Base-by-base conservation (phyloP, 352 stramenopile genomes). In the Peronospora destructor region DNA sequence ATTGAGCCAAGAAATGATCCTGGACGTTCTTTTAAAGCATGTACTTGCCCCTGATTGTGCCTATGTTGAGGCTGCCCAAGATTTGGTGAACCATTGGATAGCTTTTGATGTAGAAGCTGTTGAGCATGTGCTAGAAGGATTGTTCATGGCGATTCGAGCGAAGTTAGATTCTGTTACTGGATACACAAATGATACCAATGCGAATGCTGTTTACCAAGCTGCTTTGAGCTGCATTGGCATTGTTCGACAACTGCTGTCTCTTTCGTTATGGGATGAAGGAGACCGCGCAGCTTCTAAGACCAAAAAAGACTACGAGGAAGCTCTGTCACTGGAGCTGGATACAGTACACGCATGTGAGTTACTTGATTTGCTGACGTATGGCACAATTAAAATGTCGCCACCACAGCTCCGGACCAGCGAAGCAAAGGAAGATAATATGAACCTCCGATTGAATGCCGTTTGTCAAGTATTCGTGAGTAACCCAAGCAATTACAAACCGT, bases 401-500 rank as follows among this genome's bases (percentile, higher is more conserved):
- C 39, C 55, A 0, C 26, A 59, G 6, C 38, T 88, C 14, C 70
- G 71, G 0, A 39, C 44, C 0, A 29, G 60, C 0, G 25, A 54
- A n/a, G 6, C 9, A 29, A 36, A 34, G 0, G 19, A 69, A 9
- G 26, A 46, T 26, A 37, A 59, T 19, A 46, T 50, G 10, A 52
- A 45, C n/a, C 41, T 61, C 0, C 68, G 68, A 19, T 40, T 84
- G 0, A 56, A 80, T 28, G 41, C 76, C 23, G 46, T 88, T 8
- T 56, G 69, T 3, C 59, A 78, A 51, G 60, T 88, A n/a, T 77
- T 78, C 34, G 57, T 56, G 32, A 79, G 64, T 45, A 83, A 86
- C n/a, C 74, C 77, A 25, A 83, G 59, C 35, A 71, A 88, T 30
- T 88, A 85, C 43, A 68, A 73, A 45, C 53, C 66, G 39, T 85